These are phyloP conservation scores for Rubus parviflorus DNA, from an alignment of 306 rosid genomes.

Conservation along the genomic window DNA sequence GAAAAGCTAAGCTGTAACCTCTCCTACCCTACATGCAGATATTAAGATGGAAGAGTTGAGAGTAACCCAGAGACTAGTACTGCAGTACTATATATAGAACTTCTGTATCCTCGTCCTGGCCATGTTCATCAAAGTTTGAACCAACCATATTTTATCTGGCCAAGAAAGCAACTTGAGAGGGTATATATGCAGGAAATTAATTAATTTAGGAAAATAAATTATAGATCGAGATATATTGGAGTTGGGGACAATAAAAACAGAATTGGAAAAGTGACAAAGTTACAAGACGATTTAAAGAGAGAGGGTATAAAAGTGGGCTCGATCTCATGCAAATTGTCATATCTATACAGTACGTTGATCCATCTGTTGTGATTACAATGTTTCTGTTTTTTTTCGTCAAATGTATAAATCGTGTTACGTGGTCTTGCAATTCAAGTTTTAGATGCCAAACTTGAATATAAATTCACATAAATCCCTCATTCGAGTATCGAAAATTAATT, in stretches of 20 bases:
- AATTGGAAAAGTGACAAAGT: background rate
- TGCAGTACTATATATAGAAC: background rate
- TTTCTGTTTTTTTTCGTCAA: background rate
- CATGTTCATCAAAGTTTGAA: constrained; percentile 8
- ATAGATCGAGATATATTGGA: background rate
- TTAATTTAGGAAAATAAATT: background rate
- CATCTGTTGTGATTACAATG: background rate
- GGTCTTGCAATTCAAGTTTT: background rate
- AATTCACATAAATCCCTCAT: background rate
- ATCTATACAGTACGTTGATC: background rate
- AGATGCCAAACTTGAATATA: background rate
- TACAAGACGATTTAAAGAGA: background rate
- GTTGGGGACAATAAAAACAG: background rate
- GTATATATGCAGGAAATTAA: background rate
- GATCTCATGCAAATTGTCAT: background rate
- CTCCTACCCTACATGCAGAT: background rate
- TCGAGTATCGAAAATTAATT: background rate
- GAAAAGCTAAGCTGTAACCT: too few relatives aligned
- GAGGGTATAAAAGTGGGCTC: background rate
- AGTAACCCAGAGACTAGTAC: background rate
- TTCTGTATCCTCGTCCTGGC: background rate
- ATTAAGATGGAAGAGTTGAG: background rate
- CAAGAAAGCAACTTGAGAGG: background rate
- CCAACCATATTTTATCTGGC: background rate
- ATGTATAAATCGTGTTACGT: background rate